Evolutionary conservation across 1,284 basidiomycete species (phyloP).

Genomic region (Malassezia yamatoensis): DNA sequence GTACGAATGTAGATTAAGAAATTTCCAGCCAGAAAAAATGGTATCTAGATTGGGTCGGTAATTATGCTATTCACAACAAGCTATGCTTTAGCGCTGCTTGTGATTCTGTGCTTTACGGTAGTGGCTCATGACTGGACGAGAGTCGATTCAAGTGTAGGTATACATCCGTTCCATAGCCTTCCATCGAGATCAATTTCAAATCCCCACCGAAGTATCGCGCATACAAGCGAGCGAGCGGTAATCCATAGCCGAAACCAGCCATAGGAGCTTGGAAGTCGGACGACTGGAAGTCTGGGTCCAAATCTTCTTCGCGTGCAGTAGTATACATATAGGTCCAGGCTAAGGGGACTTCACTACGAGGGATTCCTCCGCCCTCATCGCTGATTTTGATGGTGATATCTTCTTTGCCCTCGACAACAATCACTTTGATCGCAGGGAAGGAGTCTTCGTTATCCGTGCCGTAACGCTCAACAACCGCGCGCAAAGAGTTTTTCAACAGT

Average conservation of each 20-base stretch:
- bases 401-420: slow-evolving; percentile 70
- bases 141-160: slow-evolving; percentile 81
- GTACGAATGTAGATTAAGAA: too few relatives aligned
- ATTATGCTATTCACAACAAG: too few relatives aligned
- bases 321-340: slow-evolving; percentile 99
- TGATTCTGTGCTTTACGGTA: slow-evolving; percentile 36
- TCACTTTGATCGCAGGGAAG: slow-evolving; percentile 90
- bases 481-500: slow-evolving; percentile 93
- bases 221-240: slow-evolving; percentile 82
- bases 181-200: slow-evolving; percentile 92
- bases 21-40: too few relatives aligned
- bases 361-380: slow-evolving; percentile 92
- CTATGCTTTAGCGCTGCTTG: too few relatives aligned
- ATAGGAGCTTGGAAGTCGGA: slow-evolving; percentile 96
- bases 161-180: slow-evolving; percentile 58
- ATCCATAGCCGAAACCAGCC: slow-evolving; percentile 79
- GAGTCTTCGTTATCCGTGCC: slow-evolving; percentile 68
- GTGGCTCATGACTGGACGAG: slow-evolving; percentile 49
- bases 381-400: slow-evolving; percentile 98
- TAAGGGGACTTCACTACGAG: slow-evolving; percentile 75
- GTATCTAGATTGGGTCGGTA: too few relatives aligned
- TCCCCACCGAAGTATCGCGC: slow-evolving; percentile 95
- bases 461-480: slow-evolving; percentile 88
- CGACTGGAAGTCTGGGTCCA: slow-evolving; percentile 75
- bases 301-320: slow-evolving; percentile 79